These are phyloP conservation scores for Chrysoporthe cubensis DNA, from an alignment of 2,329 filamentous ascomycete genomes.

Conservation along the genomic window DNA sequence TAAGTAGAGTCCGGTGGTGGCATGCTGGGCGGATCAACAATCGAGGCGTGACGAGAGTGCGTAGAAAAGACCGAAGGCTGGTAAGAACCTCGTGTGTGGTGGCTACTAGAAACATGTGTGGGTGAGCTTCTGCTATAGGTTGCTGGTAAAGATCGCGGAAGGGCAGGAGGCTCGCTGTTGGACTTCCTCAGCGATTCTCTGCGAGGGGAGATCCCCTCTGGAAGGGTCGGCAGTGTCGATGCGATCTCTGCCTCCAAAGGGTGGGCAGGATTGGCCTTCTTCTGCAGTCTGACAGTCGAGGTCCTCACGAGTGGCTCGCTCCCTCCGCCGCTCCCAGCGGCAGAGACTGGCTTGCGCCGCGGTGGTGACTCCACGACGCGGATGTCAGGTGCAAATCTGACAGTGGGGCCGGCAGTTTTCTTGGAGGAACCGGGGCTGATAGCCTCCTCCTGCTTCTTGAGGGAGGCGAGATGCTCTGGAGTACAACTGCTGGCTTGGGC, in stretches of 20 bases:
- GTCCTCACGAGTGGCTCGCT: constrained; percentile 29
- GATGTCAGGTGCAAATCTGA: constrained; percentile 24
- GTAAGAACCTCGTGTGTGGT: constrained; percentile 51
- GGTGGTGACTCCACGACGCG: constrained; percentile 22
- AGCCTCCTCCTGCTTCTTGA: constrained; percentile 45
- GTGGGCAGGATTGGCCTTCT: constrained; percentile 41
- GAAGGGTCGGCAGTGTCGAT: constrained; percentile 53
- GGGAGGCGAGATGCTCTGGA: constrained; percentile 41
- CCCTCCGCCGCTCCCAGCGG: constrained; percentile 22
- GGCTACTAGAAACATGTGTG: constrained; percentile 46
- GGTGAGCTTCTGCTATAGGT: constrained; percentile 46
- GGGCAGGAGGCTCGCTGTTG: constrained; percentile 31
- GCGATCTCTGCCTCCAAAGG: constrained; percentile 40
- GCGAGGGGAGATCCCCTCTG: constrained; percentile 53
- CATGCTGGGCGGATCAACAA: constrained; percentile 63
- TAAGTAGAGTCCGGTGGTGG: constrained; percentile 68
- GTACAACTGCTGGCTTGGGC: constrained; percentile 36
- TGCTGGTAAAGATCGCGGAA: constrained; percentile 18
- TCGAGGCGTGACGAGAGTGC: constrained; percentile 50
- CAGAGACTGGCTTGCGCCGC: constrained; percentile 22
- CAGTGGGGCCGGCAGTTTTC: constrained; percentile 28
- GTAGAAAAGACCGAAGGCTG: constrained; percentile 56
- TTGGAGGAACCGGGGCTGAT: constrained; percentile 29
- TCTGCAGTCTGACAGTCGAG: constrained; percentile 57
- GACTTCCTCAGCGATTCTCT: constrained; percentile 44